Evolutionary conservation across 345 rosid species (phyloP).

Genomic region (Gossypium longicalyx): DNA sequence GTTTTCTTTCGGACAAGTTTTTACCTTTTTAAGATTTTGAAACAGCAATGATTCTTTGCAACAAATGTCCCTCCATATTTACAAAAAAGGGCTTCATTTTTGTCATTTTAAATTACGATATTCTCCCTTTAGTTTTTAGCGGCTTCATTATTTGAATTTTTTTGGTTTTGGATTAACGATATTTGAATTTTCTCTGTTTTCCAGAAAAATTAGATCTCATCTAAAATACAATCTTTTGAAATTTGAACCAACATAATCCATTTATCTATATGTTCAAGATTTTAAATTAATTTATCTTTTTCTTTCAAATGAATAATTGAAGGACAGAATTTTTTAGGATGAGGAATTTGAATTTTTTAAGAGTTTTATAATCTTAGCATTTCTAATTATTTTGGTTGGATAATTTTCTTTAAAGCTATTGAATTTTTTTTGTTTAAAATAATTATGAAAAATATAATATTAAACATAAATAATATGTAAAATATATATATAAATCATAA

Average conservation of each 20-base stretch:
- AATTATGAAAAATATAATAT: no score
- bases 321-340: no score
- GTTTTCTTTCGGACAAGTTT: constrained; percentile 34
- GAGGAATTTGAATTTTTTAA: no score
- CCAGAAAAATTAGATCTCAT: neutral
- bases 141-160: neutral
- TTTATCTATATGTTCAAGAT: no score
- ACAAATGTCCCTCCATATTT: neutral
- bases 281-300: no score
- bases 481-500: no score
- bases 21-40: neutral
- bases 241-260: neutral
- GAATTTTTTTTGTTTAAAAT: no score
- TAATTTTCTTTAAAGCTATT: no score
- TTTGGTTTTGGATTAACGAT: neutral
- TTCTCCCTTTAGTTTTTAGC: neutral
- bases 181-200: neutral
- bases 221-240: neutral
- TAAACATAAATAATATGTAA: no score
- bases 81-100: neutral
- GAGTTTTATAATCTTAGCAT: no score
- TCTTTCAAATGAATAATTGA: no score
- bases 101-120: neutral
- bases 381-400: no score
- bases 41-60: constrained; percentile 7